A percentile compares a stretch with the other conserved stretches of the same genome.
Evolutionary conservation across 257 asterid species (phyloP).

Genomic region (Solanum chiquidenum): DNA sequence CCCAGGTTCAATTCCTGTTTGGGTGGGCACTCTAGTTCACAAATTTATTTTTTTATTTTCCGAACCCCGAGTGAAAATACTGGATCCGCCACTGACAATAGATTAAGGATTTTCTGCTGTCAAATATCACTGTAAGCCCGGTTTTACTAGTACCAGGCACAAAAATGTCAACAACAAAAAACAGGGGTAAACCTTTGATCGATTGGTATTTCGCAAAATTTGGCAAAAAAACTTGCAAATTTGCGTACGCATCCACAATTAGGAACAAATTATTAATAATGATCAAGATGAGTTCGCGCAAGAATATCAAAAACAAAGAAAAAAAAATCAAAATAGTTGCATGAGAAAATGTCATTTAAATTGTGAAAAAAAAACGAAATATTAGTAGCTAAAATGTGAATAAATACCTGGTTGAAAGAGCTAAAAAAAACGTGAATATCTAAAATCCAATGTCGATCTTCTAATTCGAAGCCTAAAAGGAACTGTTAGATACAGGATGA

Average conservation of each 20-base stretch:
- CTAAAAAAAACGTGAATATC: neutral
- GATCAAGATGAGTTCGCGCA: neutral
- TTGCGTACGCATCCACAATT: neutral
- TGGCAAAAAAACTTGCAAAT: neutral
- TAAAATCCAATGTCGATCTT: neutral
- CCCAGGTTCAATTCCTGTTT: neutral
- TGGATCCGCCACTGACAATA: neutral
- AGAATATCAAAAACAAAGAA: neutral
- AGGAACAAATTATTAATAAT: neutral
- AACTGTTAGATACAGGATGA: neutral
- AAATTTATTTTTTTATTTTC: too few relatives aligned
- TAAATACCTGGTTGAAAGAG: neutral
- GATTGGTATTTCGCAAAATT: neutral
- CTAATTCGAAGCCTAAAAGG: neutral
- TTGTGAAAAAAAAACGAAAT: neutral
- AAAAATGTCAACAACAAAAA: neutral
- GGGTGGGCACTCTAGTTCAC: neutral
- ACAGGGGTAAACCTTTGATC: too few relatives aligned
- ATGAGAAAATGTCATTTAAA: neutral
- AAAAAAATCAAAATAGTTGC: neutral
- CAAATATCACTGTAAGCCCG: neutral
- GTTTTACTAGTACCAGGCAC: neutral
- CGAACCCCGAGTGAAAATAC: accelerated
- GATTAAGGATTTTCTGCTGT: neutral
- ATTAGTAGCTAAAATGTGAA: neutral